Evolutionary conservation across 768 basidiomycete species (phyloP).

Genomic region (Dioszegia crocea): DNA sequence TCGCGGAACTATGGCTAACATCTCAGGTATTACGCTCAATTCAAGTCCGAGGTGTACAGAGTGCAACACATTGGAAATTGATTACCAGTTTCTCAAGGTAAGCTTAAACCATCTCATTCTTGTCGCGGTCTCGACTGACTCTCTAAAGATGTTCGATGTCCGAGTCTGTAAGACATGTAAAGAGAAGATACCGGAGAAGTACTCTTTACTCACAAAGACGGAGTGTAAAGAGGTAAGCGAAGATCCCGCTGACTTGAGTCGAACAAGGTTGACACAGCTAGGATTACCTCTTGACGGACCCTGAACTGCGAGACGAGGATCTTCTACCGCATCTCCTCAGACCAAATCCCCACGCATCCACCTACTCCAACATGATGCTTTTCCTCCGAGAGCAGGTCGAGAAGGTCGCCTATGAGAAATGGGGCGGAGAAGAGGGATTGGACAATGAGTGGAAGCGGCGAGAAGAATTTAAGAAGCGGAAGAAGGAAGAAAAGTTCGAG

Average conservation of each 20-base stretch:
- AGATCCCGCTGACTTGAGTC: no score
- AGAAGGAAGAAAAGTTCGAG: slow-evolving; percentile 92
- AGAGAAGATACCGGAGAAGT: slow-evolving; percentile 82
- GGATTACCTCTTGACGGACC: slow-evolving; percentile 93
- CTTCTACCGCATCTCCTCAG: slow-evolving; percentile 87
- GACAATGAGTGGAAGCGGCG: slow-evolving; percentile 82
- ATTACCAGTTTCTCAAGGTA: slow-evolving; percentile 66
- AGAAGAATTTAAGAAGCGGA: slow-evolving; percentile 74
- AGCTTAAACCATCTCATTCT: neutral
- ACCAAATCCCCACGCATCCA: slow-evolving; percentile 90
- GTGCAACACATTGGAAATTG: slow-evolving; percentile 83
- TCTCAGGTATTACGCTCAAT: slow-evolving; percentile 58
- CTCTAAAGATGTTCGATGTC: slow-evolving; percentile 74
- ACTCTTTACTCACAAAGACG: slow-evolving; percentile 92
- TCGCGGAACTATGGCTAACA: slow-evolving; percentile 29
- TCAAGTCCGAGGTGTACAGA: slow-evolving; percentile 70
- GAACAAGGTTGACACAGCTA: no score
- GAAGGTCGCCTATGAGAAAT: slow-evolving; percentile 95
- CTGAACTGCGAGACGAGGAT: slow-evolving; percentile 88
- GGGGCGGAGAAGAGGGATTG: slow-evolving; percentile 87
- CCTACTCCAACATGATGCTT: slow-evolving; percentile 99
- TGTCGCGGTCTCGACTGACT: no score
- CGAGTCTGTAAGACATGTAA: slow-evolving; percentile 86
- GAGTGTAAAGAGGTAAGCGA: slow-evolving; percentile 81
- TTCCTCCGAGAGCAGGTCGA: slow-evolving; percentile 84